Conservation (phyloP, 2,329 filamentous ascomycete genomes). For the Colletotrichum sojae region DNA sequence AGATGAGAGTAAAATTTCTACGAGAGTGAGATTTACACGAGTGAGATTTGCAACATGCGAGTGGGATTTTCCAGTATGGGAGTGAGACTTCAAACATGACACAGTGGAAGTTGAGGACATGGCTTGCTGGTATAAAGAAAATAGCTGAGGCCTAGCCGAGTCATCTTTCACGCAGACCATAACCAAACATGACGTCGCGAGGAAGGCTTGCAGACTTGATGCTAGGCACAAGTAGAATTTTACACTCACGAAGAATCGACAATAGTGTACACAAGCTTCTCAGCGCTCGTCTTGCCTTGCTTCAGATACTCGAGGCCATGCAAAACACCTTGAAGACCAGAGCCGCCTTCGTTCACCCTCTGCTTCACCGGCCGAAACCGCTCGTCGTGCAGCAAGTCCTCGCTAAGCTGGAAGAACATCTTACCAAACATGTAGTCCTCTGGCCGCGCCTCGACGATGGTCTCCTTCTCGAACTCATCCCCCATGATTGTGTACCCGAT, state of each 20-base stretch:
- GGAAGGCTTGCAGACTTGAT: not conserved
- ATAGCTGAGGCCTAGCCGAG: no score
- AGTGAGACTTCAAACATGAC: no score
- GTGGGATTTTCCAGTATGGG: no score
- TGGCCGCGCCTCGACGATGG: conserved; percentile 42
- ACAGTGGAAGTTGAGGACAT: no score
- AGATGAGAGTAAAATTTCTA: no score
- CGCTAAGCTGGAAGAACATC: conserved; percentile 54
- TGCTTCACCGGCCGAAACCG: conserved; percentile 53
- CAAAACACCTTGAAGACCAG: conserved; percentile 53
- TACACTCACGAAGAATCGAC: not conserved
- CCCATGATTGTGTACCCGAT: conserved; percentile 59
- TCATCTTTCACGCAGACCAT: no score
- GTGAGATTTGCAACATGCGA: no score
- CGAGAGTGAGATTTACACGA: no score
- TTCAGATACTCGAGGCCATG: conserved; percentile 31
- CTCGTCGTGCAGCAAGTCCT: conserved; percentile 52
- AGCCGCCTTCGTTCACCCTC: conserved; percentile 46
- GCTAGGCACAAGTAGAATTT: not conserved
- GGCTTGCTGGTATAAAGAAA: no score
- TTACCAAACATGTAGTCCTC: conserved; percentile 54
- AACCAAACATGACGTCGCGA: not conserved
- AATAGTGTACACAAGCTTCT: conserved; percentile 63
- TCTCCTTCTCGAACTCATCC: conserved; percentile 48
- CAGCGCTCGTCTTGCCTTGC: conserved; percentile 54